These are phyloP conservation scores for Tothia fuscella DNA, from an alignment of 2,329 filamentous ascomycete species.

Conservation along the genomic window DNA sequence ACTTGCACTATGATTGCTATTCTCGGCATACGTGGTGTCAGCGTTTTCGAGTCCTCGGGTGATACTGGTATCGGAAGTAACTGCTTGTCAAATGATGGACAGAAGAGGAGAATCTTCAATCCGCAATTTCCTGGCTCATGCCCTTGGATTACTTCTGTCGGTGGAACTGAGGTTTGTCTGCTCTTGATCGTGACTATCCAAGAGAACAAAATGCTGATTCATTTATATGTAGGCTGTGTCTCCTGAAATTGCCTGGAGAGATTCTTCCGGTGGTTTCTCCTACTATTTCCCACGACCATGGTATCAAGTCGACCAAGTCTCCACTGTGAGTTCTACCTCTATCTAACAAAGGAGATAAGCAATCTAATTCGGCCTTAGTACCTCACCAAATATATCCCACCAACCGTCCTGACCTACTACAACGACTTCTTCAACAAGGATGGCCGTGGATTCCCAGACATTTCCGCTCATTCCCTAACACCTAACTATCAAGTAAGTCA, in stretches of 20 bases:
- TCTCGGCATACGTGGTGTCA: slow-evolving; percentile 28
- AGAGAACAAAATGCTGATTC: neutral
- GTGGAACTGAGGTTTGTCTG: slow-evolving; percentile 23
- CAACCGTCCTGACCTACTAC: neutral
- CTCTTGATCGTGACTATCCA: neutral
- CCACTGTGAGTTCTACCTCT: neutral
- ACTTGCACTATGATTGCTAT: slow-evolving; percentile 29
- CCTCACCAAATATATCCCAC: neutral
- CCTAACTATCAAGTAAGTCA: slow-evolving; percentile 6
- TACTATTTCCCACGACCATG: slow-evolving; percentile 30
- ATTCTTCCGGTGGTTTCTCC: slow-evolving; percentile 34
- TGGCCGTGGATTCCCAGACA: slow-evolving; percentile 12
- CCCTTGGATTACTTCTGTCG: slow-evolving; percentile 36
- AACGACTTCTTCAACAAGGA: slow-evolving; percentile 9
- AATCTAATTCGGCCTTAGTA: neutral
- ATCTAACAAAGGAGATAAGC: neutral
- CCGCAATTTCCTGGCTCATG: slow-evolving; percentile 36
- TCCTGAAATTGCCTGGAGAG: slow-evolving; percentile 26
- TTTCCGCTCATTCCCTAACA: slow-evolving; percentile 9
- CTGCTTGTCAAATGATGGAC: slow-evolving; percentile 35
- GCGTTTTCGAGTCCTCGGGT: slow-evolving; percentile 27
- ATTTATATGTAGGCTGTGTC: slow-evolving; percentile 15
- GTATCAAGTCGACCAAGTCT: slow-evolving; percentile 23
- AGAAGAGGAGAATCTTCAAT: slow-evolving; percentile 30
- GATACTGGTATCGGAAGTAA: slow-evolving; percentile 29